Percentiles rank a stretch among this genome's conserved stretches.
Conservation (phyloP, 2,329 filamentous ascomycete species). For the Stachybotrys chartarum region DNA sequence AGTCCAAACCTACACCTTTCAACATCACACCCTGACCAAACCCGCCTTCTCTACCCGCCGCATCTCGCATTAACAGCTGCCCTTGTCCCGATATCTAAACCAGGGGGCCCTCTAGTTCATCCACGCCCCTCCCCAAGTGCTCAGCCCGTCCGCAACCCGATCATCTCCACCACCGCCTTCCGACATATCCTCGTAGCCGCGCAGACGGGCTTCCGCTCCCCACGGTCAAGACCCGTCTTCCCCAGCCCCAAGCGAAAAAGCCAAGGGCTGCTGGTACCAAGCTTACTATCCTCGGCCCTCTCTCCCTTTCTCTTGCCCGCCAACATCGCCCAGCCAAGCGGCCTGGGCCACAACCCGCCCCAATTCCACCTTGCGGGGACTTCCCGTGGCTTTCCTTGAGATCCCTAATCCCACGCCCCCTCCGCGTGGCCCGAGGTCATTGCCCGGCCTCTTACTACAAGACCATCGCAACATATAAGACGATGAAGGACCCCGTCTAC, state of each 20-base stretch:
- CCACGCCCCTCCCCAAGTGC: neutral
- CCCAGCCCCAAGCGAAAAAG: neutral
- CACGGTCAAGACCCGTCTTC: neutral
- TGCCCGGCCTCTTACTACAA: neutral
- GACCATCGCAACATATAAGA: slow-evolving; percentile 4
- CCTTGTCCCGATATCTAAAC: neutral
- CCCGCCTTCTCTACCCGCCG: too few relatives aligned
- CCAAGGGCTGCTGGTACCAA: neutral
- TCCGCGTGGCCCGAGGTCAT: neutral
- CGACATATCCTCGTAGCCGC: neutral
- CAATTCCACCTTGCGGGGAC: neutral
- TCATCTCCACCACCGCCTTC: neutral
- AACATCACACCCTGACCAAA: too few relatives aligned
- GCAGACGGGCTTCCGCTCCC: neutral
- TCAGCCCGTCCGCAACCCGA: neutral
- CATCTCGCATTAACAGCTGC: neutral
- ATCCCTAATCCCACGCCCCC: neutral
- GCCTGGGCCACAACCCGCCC: neutral
- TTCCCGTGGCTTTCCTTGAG: neutral
- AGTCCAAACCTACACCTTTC: too few relatives aligned
- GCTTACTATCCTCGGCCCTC: neutral
- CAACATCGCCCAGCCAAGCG: neutral
- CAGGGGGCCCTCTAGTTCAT: neutral
- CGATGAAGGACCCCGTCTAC: slow-evolving; percentile 32
- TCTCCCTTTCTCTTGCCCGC: too few relatives aligned